These are phyloP conservation scores for Mucor lusitanicus DNA, from an alignment of 371 early-diverging fungal genomes.

Conservation along the genomic window DNA sequence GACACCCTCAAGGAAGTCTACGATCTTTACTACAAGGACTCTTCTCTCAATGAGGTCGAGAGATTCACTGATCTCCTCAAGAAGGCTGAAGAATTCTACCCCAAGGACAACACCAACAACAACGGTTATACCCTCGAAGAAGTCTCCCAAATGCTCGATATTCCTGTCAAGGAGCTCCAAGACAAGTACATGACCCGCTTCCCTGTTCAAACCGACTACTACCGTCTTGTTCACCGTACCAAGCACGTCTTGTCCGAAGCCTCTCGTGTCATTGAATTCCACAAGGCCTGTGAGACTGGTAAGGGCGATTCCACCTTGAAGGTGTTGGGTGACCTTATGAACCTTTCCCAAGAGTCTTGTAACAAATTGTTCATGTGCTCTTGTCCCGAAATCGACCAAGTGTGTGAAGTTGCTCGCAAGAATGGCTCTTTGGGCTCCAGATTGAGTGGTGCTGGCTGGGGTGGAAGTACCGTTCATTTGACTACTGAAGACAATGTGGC, in stretches of 20 bases:
- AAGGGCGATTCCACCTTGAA: slow-evolving; percentile 28
- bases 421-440: slow-evolving; percentile 85
- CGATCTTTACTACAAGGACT: slow-evolving; percentile 56
- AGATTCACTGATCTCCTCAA: slow-evolving; percentile 40
- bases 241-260: slow-evolving; percentile 87
- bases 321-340: slow-evolving; percentile 84
- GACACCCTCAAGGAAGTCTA: slow-evolving; percentile 69
- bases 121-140: slow-evolving; percentile 67
- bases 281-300: slow-evolving; percentile 61
- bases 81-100: slow-evolving; percentile 21
- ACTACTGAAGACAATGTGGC: slow-evolving; percentile 68
- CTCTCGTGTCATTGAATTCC: slow-evolving; percentile 79
- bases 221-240: slow-evolving; percentile 79
- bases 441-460: slow-evolving; percentile 97
- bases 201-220: slow-evolving; percentile 71
- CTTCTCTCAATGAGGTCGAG: slow-evolving; percentile 33
- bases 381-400: slow-evolving; percentile 83
- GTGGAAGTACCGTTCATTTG: slow-evolving; percentile 90
- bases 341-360: slow-evolving; percentile 87
- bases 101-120: slow-evolving; percentile 27
- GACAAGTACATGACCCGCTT: slow-evolving; percentile 66
- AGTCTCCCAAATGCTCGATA: slow-evolving; percentile 60
- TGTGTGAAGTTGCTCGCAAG: slow-evolving; percentile 70
- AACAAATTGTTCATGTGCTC: slow-evolving; percentile 83
- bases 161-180: slow-evolving; percentile 57